A percentile compares a stretch with the other conserved stretches of the same genome.
Evolutionary conservation across 2,329 filamentous ascomycete genomes (phyloP).

Genomic region (Colletotrichum ledebouriae): DNA sequence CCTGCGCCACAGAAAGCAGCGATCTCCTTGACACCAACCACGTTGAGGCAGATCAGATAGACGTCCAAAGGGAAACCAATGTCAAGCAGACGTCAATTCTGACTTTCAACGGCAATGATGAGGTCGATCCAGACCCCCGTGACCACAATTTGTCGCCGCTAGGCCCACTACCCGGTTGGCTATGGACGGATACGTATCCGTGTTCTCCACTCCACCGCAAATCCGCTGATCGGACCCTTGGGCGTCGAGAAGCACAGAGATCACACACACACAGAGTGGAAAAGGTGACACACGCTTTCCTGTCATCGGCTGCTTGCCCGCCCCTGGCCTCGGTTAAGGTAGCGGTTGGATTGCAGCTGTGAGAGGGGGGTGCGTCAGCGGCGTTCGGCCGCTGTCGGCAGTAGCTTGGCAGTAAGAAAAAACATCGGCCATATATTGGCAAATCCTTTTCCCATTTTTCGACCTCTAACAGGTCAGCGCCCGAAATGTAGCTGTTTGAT

Average conservation of each 20-base stretch:
- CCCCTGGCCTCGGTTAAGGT: conserved; percentile 4
- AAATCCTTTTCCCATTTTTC: neutral
- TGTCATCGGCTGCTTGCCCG: neutral
- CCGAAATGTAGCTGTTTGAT: neutral
- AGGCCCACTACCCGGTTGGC: conserved; percentile 22
- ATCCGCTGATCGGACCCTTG: too few species aligned
- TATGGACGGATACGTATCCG: conserved; percentile 15
- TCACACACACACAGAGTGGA: neutral
- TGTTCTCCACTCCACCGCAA: conserved; percentile 24
- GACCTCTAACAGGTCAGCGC: too few species aligned
- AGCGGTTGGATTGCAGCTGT: neutral
- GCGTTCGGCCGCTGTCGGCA: conserved; percentile 26
- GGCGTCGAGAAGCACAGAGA: too few species aligned
- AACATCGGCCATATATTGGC: conserved; percentile 6
- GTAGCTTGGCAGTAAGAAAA: neutral
- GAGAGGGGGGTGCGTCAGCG: conserved; percentile 9
- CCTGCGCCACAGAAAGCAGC: conserved; percentile 14
- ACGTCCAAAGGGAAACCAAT: neutral
- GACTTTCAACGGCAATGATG: conserved; percentile 17
- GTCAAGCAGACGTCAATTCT: conserved; percentile 30
- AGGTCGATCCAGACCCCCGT: conserved; percentile 15
- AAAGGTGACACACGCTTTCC: neutral
- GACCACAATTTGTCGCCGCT: conserved; percentile 3
- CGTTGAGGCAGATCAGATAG: conserved; percentile 22
- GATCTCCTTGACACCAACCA: conserved; percentile 5